These are phyloP conservation scores for Hymenoscyphus scutula DNA, from an alignment of 2,329 filamentous ascomycete genomes.

Conservation along the genomic window DNA sequence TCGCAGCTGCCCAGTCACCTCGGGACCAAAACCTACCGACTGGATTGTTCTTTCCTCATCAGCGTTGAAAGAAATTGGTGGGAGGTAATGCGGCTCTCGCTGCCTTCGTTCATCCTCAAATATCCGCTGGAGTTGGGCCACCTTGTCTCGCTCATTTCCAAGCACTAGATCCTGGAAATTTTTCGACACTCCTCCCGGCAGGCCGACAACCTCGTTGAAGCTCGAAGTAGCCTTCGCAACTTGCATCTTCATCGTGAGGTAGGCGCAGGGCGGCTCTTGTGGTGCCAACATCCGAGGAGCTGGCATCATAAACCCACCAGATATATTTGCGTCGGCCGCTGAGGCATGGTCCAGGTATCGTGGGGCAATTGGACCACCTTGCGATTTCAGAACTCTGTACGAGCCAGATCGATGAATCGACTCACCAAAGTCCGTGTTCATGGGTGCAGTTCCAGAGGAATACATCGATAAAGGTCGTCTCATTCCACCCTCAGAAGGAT, in stretches of 20 bases:
- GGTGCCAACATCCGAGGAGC: slow-evolving; percentile 35
- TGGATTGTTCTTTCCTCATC: slow-evolving; percentile 56
- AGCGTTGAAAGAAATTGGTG: slow-evolving; percentile 56
- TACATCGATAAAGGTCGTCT: slow-evolving; percentile 53
- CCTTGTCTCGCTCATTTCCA: slow-evolving; percentile 51
- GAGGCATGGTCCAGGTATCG: slow-evolving; percentile 52
- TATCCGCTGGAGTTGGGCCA: slow-evolving; percentile 48
- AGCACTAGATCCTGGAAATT: slow-evolving; percentile 55
- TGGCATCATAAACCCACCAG: slow-evolving; percentile 35
- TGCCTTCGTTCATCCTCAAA: slow-evolving; percentile 56
- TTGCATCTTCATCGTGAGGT: slow-evolving; percentile 57
- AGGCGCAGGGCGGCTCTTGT: slow-evolving; percentile 53
- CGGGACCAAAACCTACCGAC: slow-evolving; percentile 51
- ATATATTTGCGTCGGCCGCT: slow-evolving; percentile 50
- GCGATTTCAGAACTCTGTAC: slow-evolving; percentile 55
- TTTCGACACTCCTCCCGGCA: slow-evolving; percentile 46
- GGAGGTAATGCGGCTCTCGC: slow-evolving; percentile 58
- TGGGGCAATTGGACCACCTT: slow-evolving; percentile 47
- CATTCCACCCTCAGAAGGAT: slow-evolving; percentile 30
- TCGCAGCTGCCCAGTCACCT: slow-evolving; percentile 52
- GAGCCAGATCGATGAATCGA: slow-evolving; percentile 44
- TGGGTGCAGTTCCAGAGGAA: slow-evolving; percentile 42
- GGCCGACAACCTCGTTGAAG: slow-evolving; percentile 56
- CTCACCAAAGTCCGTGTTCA: slow-evolving; percentile 45
- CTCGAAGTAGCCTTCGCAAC: slow-evolving; percentile 54